Evolutionary conservation across 495 filamentous ascomycete species (phyloP).

Genomic region (Pyrenula massariospora): DNA sequence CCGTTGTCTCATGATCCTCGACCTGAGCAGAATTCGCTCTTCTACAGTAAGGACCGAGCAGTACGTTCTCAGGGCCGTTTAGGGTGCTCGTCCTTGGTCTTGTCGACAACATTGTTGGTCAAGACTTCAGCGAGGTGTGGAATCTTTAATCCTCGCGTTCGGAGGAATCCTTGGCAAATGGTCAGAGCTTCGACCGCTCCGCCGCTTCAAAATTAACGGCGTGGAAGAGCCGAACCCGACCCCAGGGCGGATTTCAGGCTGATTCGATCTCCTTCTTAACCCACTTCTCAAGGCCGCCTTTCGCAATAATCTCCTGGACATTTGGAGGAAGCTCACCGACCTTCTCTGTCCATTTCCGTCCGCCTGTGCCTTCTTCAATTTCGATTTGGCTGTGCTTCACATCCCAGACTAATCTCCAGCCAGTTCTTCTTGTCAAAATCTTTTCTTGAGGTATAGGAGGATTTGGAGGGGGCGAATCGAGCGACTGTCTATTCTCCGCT

Average conservation of each 20-base stretch:
- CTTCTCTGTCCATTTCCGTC: constrained; percentile 48
- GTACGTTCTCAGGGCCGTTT: no score
- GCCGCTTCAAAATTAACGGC: no score
- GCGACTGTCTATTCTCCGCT: constrained; percentile 22
- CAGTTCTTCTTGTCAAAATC: constrained; percentile 55
- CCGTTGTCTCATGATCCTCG: no score
- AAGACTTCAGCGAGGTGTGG: no score
- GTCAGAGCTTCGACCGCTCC: no score
- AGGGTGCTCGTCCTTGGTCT: no score
- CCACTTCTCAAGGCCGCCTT: constrained; percentile 60
- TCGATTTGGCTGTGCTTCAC: constrained; percentile 46
- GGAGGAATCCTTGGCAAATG: no score
- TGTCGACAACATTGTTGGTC: no score
- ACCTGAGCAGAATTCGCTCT: no score
- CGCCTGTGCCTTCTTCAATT: constrained; percentile 45
- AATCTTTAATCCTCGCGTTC: no score
- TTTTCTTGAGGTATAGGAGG: constrained; percentile 28
- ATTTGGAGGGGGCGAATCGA: constrained; percentile 33
- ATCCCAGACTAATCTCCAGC: constrained; percentile 73
- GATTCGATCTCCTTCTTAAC: constrained; percentile 45
- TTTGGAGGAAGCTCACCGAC: constrained; percentile 65
- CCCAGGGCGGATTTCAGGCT: neutral
- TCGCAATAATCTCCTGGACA: constrained; percentile 65
- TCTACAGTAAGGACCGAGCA: no score
- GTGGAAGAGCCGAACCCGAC: no score